Percentiles rank a stretch among this genome's conserved stretches.
Evolutionary conservation across 768 basidiomycete genomes (phyloP).

Genomic region (Tremella mesenterica): DNA sequence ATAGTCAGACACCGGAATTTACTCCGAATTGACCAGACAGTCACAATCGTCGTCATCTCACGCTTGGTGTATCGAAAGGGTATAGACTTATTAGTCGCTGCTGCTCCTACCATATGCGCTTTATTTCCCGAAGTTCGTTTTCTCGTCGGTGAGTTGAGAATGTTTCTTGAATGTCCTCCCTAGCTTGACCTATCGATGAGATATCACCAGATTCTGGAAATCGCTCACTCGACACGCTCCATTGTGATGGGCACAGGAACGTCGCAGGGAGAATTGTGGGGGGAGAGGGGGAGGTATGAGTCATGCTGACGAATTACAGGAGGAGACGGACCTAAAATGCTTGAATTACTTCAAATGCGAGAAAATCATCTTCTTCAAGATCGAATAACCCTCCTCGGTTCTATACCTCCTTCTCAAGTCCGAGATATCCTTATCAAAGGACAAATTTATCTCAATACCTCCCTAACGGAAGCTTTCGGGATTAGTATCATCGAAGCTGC

Average conservation of each 20-base stretch:
- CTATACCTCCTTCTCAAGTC: conserved; percentile 73
- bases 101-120: conserved; percentile 78
- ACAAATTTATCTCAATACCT: conserved; percentile 88
- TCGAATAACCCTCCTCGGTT: conserved; percentile 78
- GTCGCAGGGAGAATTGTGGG: too few species aligned
- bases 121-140: conserved; percentile 80
- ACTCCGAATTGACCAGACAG: conserved; percentile 50
- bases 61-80: conserved; percentile 92
- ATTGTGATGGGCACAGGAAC: too few species aligned
- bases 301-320: too few species aligned
- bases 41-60: conserved; percentile 83
- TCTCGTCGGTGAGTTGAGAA: too few species aligned
- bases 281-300: too few species aligned
- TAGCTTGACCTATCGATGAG: too few species aligned
- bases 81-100: conserved; percentile 85
- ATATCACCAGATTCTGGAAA: too few species aligned
- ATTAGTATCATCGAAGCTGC: conserved; percentile 97
- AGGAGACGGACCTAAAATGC: conserved; percentile 91
- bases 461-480: conserved; percentile 90
- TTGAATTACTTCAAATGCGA: conserved; percentile 89
- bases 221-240: too few species aligned
- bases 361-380: conserved; percentile 85
- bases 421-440: conserved; percentile 73
- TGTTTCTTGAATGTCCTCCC: too few species aligned
- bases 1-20: not conserved